phyloP scores from a whole-genome alignment of 306 rosid species.

The Phaseolus lunatus region DNA sequence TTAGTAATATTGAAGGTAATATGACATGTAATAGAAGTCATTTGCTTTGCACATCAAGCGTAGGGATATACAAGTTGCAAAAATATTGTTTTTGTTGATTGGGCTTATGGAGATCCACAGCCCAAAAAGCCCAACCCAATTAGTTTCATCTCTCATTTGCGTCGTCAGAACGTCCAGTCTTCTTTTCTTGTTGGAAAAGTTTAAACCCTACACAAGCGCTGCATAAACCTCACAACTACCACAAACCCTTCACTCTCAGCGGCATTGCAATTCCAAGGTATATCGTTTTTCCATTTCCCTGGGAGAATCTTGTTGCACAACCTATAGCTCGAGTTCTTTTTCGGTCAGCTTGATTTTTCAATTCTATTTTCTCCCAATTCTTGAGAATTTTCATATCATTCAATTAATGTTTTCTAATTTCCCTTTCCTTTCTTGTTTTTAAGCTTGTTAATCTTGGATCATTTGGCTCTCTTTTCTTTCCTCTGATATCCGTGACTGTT shows the following conservation, averaged over 20 bases:
- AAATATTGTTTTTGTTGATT: background rate
- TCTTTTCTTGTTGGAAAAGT: constrained; percentile 44
- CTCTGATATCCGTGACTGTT: background rate
- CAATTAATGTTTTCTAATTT: background rate
- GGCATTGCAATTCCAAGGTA: constrained; percentile 43
- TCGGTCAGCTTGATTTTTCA: background rate
- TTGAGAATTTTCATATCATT: background rate
- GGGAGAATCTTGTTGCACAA: background rate
- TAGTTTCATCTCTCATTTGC: background rate
- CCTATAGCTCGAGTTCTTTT: background rate
- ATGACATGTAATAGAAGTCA: no score
- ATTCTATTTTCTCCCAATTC: constrained; percentile 1
- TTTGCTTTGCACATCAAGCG: no score
- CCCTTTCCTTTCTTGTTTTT: background rate
- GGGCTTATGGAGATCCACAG: background rate
- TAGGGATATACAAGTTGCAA: no score
- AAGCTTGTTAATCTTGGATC: background rate
- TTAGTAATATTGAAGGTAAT: background rate
- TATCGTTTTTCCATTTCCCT: background rate
- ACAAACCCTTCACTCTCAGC: background rate
- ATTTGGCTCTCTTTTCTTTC: background rate
- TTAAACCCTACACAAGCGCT: constrained; percentile 43
- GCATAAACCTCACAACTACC: constrained; percentile 42
- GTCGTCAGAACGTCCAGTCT: background rate
- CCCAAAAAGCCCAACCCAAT: background rate